A percentile compares a stretch with the other conserved stretches of the same genome.
Conservation (phyloP, 179 eudicot genomes). For the Silene vulgaris region DNA sequence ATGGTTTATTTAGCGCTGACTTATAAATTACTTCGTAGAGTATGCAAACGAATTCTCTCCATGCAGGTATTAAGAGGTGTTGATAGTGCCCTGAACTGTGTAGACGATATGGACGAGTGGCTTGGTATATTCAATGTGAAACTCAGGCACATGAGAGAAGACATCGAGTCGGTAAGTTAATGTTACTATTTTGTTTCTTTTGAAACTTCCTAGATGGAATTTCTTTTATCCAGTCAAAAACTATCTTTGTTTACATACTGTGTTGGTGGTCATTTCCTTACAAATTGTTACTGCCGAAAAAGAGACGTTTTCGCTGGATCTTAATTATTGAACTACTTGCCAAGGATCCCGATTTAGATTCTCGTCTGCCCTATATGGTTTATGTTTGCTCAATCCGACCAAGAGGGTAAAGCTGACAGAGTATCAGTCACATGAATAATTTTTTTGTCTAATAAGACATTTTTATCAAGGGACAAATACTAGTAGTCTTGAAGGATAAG, state of each 20-base stretch:
- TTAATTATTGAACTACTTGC: background rate
- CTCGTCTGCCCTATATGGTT: background rate
- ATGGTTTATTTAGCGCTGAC: background rate
- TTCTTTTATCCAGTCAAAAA: background rate
- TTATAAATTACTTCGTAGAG: constrained; percentile 11
- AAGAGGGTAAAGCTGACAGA: background rate
- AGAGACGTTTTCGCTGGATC: background rate
- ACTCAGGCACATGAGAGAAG: constrained; percentile 98
- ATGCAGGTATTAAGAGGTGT: constrained; percentile 82
- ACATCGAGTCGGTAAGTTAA: constrained; percentile 82
- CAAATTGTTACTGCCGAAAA: background rate
- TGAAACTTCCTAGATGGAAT: background rate
- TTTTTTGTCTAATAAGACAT: background rate
- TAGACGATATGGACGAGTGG: constrained; percentile 99
- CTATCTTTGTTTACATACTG: background rate
- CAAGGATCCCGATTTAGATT: background rate
- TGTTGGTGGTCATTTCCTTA: background rate
- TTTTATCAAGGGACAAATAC: no score
- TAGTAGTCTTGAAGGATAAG: no score
- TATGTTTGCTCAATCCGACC: background rate
- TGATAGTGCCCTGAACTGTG: constrained; percentile 60
- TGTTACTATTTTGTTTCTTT: constrained; percentile 1
- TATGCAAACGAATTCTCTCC: constrained; percentile 14
- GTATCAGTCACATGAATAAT: background rate
- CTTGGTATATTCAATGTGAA: constrained; percentile 86